Conservation (phyloP, 495 filamentous ascomycete genomes). For the Hypoxylon fragiforme region DNA sequence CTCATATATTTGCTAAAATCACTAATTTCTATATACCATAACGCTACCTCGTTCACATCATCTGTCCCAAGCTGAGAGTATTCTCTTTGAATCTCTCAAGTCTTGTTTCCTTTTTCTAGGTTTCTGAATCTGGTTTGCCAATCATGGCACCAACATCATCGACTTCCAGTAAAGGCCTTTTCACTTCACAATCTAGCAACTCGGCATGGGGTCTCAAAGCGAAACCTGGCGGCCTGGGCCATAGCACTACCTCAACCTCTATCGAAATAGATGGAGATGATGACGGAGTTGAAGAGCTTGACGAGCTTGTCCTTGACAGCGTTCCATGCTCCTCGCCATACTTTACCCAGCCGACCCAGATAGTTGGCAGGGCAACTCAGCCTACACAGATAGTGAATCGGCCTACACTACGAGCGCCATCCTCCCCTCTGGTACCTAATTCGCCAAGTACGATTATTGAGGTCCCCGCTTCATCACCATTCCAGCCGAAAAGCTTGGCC, state of each 20-base stretch:
- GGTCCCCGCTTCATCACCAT: constrained; percentile 82
- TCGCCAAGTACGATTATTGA: constrained; percentile 60
- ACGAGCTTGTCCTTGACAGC: constrained; percentile 36
- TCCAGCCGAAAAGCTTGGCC: constrained; percentile 40
- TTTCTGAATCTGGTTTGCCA: not conserved
- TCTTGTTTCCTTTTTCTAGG: not conserved
- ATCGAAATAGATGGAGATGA: constrained; percentile 38
- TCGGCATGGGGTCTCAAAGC: constrained; percentile 16
- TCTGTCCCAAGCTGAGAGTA: too few relatives aligned
- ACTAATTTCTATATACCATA: too few relatives aligned
- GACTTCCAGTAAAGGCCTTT: constrained; percentile 12
- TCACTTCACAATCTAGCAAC: too few relatives aligned
- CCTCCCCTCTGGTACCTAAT: constrained; percentile 46
- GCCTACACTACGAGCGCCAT: constrained; percentile 18
- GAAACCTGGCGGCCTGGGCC: constrained; percentile 8
- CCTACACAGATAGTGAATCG: constrained; percentile 44
- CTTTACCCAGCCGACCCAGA: constrained; percentile 46
- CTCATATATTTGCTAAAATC: too few relatives aligned
- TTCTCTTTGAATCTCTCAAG: too few relatives aligned
- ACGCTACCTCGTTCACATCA: too few relatives aligned
- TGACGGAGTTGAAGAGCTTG: constrained; percentile 9
- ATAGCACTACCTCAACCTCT: constrained; percentile 12
- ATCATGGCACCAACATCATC: constrained; percentile 22
- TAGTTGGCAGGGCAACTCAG: constrained; percentile 35
- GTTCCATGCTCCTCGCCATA: constrained; percentile 46